Evolutionary conservation across 768 basidiomycete genomes (phyloP), one percentile per base, ranked within the genome.

Genomic region (Hericium coralloides): DNA sequence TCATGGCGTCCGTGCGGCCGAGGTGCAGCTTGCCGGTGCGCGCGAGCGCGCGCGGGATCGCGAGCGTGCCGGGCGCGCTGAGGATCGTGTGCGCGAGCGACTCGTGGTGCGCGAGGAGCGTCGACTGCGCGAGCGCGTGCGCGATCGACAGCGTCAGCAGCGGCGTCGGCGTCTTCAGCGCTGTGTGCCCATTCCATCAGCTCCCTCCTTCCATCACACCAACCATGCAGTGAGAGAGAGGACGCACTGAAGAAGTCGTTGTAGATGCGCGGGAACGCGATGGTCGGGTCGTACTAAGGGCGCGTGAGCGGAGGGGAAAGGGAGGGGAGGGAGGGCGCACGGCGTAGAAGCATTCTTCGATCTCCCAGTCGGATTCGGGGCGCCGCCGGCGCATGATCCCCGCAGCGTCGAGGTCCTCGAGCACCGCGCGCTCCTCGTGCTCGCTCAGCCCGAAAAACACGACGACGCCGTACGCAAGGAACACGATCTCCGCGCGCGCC

Each of bases 91-190:
- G 81, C 22, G 92, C 85, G 48, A 78, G 82, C 3, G 85, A 76
- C 70, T 98, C 95, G 66, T 91, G 95, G 61, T 85, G 85, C 4
- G 89, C 91, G 4, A 98, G 80, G 18, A 97, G 84, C 0, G 93
- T 95, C 1, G 92, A 95, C 69, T 98, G 95, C 2, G 93, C 95
- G 22, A 97, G 80, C 2, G 93, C 95, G 61, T 98, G 95, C 0
- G 95, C 83, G 53, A 98, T 84, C n/a, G 94, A 94, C 17, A 98
- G 79, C 65, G 94, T 91, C 48, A 92, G 84, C 41, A 94, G 81
- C 64, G 92, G 91, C 0, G 93, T 95, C 23, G 85, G 87, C 0
- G 90, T 89, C 73, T 94, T 95, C 67, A 97, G 86, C 3, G 95
- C 93, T 95, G 61, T 22, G 17, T 51, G 9, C 51, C 20, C 50